A percentile compares a stretch with the other conserved stretches of the same genome.
Conservation (phyloP, 805 yeast species). For the Candida succiphila region DNA sequence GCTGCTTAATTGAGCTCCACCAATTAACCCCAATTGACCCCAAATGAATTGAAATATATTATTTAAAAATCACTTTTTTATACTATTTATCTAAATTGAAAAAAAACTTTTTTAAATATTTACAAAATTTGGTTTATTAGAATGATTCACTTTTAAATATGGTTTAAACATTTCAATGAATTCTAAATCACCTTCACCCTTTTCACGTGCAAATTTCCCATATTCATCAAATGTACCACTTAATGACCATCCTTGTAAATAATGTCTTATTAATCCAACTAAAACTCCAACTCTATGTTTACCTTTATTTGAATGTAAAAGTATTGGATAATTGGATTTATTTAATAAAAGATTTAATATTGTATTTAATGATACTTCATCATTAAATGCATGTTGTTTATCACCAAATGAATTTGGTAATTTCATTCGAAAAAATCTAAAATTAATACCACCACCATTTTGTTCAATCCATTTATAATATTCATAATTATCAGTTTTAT, state of each 20-base stretch:
- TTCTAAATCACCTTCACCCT: constrained; percentile 86
- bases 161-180: constrained; percentile 80
- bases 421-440: constrained; percentile 51
- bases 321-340: constrained; percentile 70
- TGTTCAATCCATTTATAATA: constrained; percentile 61
- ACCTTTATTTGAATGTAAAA: constrained; percentile 94
- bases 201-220: constrained; percentile 85
- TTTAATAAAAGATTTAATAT: constrained; percentile 51
- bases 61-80: too few species aligned
- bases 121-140: constrained; percentile 57
- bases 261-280: constrained; percentile 82
- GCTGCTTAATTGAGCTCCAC: constrained; percentile 46
- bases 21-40: too few species aligned
- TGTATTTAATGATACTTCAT: constrained; percentile 41
- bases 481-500: constrained; percentile 54
- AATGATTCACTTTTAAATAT: constrained; percentile 34
- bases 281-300: constrained; percentile 91
- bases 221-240: constrained; percentile 93
- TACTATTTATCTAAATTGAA: neutral
- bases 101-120: constrained; percentile 9
- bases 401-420: constrained; percentile 30
- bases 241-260: constrained; percentile 87
- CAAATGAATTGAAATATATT: too few species aligned
- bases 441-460: constrained; percentile 14
- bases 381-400: constrained; percentile 47